Evolutionary conservation across 2,329 filamentous ascomycete genomes (phyloP).

Genomic region (Trichoderma gracile): DNA sequence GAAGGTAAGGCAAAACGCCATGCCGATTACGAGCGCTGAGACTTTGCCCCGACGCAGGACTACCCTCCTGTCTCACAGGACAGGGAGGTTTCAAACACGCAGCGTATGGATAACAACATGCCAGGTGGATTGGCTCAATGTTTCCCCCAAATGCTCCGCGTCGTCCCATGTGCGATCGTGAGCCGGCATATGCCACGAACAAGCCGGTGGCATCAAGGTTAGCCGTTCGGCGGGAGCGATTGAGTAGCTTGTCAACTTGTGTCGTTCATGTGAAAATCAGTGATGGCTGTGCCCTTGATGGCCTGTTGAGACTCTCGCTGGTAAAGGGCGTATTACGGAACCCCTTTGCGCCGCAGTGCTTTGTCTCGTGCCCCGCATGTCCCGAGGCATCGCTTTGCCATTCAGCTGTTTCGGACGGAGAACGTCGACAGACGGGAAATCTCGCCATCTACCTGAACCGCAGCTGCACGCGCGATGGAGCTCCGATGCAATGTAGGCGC

Average conservation of each 20-base stretch:
- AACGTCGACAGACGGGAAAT: conserved; percentile 3
- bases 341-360: neutral
- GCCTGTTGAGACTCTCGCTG: neutral
- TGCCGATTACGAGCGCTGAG: neutral
- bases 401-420: conserved; percentile 21
- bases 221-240: neutral
- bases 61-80: neutral
- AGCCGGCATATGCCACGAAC: neutral
- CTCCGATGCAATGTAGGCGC: conserved; percentile 16
- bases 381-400: conserved; percentile 10
- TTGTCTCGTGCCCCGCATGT: neutral
- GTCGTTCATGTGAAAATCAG: neutral
- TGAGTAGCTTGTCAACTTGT: conserved; percentile 9
- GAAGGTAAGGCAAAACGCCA: neutral
- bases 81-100: neutral
- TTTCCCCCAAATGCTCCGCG: neutral
- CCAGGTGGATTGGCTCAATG: neutral
- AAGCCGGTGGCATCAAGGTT: neutral
- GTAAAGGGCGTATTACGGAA: neutral
- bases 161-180: neutral
- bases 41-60: neutral
- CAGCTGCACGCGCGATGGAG: conserved; percentile 17
- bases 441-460: conserved; percentile 10
- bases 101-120: neutral
- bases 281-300: neutral